Percentiles rank a stretch among this genome's conserved stretches.
Conservation (phyloP, 1,284 basidiomycete genomes). For the Ceratobasidium sp. region DNA sequence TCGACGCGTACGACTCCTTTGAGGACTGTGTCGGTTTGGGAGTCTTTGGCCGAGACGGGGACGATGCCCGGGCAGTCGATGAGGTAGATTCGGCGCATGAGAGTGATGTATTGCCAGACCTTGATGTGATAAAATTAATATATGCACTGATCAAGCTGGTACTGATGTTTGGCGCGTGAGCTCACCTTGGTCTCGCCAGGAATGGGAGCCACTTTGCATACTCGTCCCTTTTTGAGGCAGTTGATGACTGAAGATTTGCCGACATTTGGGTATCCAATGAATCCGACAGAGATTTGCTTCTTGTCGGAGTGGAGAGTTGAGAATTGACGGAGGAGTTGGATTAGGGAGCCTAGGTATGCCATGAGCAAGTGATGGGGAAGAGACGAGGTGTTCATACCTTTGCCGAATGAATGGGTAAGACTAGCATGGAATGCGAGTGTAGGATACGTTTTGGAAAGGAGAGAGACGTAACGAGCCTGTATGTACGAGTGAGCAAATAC, state of each 20-base stretch:
- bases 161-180: neutral
- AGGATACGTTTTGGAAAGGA: slow-evolving; percentile 92
- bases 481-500: slow-evolving; percentile 9
- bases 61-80: slow-evolving; percentile 99
- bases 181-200: slow-evolving; percentile 95
- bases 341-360: slow-evolving; percentile 93
- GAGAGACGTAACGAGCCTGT: slow-evolving; percentile 95
- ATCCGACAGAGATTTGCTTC: slow-evolving; percentile 98
- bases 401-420: slow-evolving; percentile 91
- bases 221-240: slow-evolving; percentile 97
- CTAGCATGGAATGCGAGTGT: slow-evolving; percentile 99
- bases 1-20: slow-evolving; percentile 98
- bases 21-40: slow-evolving; percentile 90
- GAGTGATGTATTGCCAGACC: slow-evolving; percentile 99
- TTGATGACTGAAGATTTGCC: slow-evolving; percentile 99
- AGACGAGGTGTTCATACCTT: neutral
- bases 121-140: slow-evolving; percentile 46
- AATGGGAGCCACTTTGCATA: slow-evolving; percentile 95
- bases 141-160: neutral
- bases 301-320: slow-evolving; percentile 97
- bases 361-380: neutral
- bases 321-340: slow-evolving; percentile 96
- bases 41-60: slow-evolving; percentile 85
- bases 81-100: slow-evolving; percentile 95
- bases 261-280: slow-evolving; percentile 98